A percentile compares a stretch with the other conserved stretches of the same genome.
Conservation (phyloP, 805 yeast genomes). For the Candida xiaguanensis region DNA sequence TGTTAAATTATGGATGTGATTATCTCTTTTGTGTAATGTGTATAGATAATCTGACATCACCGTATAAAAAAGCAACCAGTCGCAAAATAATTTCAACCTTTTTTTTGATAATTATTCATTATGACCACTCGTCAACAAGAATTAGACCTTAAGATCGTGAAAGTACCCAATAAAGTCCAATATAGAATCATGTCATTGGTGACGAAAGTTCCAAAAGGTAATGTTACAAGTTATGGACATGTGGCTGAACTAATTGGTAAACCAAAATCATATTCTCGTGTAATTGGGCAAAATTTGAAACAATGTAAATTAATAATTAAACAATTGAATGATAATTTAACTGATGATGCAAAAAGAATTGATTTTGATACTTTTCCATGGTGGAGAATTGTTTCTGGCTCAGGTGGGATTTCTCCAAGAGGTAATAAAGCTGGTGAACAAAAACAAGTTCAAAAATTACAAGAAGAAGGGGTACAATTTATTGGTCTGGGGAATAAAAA, state of each 20-base stretch:
- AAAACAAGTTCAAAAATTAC: constrained; percentile 44
- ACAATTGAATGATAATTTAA: constrained; percentile 20
- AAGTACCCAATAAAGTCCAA: constrained; percentile 2
- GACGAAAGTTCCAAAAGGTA: constrained; percentile 54
- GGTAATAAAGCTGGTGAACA: constrained; percentile 38
- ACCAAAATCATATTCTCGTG: constrained; percentile 63
- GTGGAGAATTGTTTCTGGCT: constrained; percentile 74
- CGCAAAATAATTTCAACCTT: not conserved
- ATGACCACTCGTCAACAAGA: constrained; percentile 5
- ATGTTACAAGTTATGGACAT: constrained; percentile 71
- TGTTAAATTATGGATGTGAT: constrained; percentile 55
- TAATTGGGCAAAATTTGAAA: constrained; percentile 71
- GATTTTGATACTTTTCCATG: constrained; percentile 52
- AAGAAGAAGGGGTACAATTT: constrained; percentile 42
- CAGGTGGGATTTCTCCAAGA: constrained; percentile 59
- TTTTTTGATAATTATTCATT: not conserved
- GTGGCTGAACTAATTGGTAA: constrained; percentile 59
- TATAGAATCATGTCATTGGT: constrained; percentile 4
- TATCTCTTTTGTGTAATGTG: constrained; percentile 1
- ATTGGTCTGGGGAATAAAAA: constrained; percentile 28
- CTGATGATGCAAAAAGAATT: constrained; percentile 10
- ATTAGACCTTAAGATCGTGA: constrained; percentile 2
- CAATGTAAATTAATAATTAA: constrained; percentile 25
- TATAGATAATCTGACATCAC: constrained; percentile 2
- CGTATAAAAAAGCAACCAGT: not conserved